Evolutionary conservation across 306 rosid genomes (phyloP), one percentile per base, ranked within the genome.

Genomic region (Neltuma alba): DNA sequence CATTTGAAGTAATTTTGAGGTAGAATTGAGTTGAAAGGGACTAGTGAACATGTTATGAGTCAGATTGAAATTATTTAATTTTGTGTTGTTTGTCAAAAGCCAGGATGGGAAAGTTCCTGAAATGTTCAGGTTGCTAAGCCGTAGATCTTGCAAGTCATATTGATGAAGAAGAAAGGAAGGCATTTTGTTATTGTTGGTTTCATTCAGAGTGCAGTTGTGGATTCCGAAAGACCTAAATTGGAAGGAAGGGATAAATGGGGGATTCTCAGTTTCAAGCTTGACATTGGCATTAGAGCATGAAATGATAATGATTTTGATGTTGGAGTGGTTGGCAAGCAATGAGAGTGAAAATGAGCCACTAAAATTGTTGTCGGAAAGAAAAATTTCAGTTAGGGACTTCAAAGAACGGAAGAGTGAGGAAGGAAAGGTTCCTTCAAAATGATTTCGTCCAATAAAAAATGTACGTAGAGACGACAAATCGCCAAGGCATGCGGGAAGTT

Each of bases 221-320:
- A 81, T 12, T 6, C 0, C 0, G 0, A 76, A 23, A 21, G 37
- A 1, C 73, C 34, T 76, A 25, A 76, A 62, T 11, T 81, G 80
- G 76, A 81, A 81, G 2, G 64, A 65, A 21, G 84, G 85, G 5
- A 41, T 0, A 55, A 73, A 69, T 0, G 69, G 54, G 0, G 77
- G 81, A 11, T 70, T 68, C 79, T 81, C 81, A 3, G 81, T 76
- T 62, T 82, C 85, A n/a, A 82, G 6, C 45, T 81, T 54, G 27
- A 82, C 12, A 7, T 76, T 47, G 23, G 41, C 4, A 18, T 28
- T 13, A 11, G 14, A 13, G 50, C 72, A 6, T 0, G 3, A 1
- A 33, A 76, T 25, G 0, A 0, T 15, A 68, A 82, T 2, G n/a
- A 34, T 5, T 47, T 76, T 36, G 25, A 76, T 78, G 21, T 82